These are phyloP conservation scores for Xylogone sp. DNA, from an alignment of 2,329 filamentous ascomycete species.

Conservation along the genomic window DNA sequence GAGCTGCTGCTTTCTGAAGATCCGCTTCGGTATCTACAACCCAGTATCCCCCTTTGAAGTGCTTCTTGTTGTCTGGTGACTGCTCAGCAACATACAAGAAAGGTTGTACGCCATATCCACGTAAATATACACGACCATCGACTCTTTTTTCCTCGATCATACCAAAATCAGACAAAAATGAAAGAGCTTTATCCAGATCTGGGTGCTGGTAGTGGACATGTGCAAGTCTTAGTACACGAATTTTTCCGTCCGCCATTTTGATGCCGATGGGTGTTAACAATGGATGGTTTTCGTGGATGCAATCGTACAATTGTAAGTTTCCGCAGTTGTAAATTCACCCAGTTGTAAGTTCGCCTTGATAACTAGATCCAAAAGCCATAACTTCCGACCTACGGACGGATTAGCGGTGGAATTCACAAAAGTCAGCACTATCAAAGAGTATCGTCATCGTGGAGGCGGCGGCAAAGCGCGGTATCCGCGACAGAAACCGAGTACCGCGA, in stretches of 20 bases:
- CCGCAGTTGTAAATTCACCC: too few relatives aligned
- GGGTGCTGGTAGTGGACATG: slow-evolving; percentile 29
- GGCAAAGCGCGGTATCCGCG: too few relatives aligned
- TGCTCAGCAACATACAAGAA: slow-evolving; percentile 9
- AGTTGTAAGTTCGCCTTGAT: too few relatives aligned
- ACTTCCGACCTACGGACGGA: too few relatives aligned
- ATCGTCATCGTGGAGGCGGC: too few relatives aligned
- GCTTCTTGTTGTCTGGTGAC: slow-evolving; percentile 1
- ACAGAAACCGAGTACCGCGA: too few relatives aligned
- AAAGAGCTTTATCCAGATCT: slow-evolving; percentile 20
- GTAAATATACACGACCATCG: slow-evolving; percentile 7
- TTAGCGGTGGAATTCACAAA: too few relatives aligned
- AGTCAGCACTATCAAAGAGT: too few relatives aligned
- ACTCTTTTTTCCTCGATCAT: slow-evolving; percentile 20
- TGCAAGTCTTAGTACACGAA: slow-evolving; percentile 25
- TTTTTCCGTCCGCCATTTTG: slow-evolving; percentile 12
- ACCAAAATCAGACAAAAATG: slow-evolving; percentile 30
- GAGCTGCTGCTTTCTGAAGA: slow-evolving; percentile 5
- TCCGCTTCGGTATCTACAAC: slow-evolving; percentile 7
- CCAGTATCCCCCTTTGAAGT: slow-evolving; percentile 8
- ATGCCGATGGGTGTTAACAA: neutral
- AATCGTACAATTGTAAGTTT: too few relatives aligned
- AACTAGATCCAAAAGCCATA: too few relatives aligned
- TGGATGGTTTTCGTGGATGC: too few relatives aligned
- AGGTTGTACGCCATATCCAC: slow-evolving; percentile 10